Base-by-base conservation (phyloP, 2,329 filamentous ascomycete species). In the Exophiala aquamarina region DNA sequence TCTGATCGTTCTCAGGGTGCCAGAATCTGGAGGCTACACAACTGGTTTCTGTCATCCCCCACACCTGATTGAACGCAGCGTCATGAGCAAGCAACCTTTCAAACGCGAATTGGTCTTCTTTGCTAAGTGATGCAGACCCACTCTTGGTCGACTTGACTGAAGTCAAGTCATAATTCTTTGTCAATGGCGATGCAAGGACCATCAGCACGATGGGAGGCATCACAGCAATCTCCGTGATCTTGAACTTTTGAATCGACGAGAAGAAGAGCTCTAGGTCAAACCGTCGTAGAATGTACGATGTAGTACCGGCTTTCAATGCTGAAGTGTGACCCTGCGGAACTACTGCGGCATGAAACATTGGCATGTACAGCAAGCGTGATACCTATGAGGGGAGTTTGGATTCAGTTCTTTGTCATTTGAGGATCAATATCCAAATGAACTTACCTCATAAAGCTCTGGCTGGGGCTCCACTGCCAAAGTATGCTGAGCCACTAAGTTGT, bases 261-360 rank as follows among this genome's bases (percentile, higher is more conserved):
- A 89, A 94, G 64, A 87, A 90, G 47, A 78, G 78, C 58, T 87
- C 83, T 3, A 95, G 73, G 48, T 94, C 87, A 65, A 95, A 96
- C 51, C 84, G 85, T 2, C 83, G 71, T 78, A 93, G 84, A 8
- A 92, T 80, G 2, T 73, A 77, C 4, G 71, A 65, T 5, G 66
- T 66, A 28, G 70, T 62, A 7, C 74, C 74, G 17, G 70, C 66
- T 14, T 70, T 68, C 3, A 75, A 63, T n/a, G 71, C 65, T 54
- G 70, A 71, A 35, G 75, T 61, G 46, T 73, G 64, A 19, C 70
- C 69, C 52, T 72, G 69, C 3, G 74, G 64, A 0, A 68, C 65
- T 3, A 70, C 70, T 52, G 76, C 76, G 1, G 70, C 67, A 57
- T 79, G 76, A 54, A 79, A 79, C 65, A 76, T 73, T 3, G 75